A percentile compares a stretch with the other conserved stretches of the same genome.
These are phyloP conservation scores for Phenoliferia sp. DNA, from an alignment of 1,284 basidiomycete species.

Conservation along the genomic window DNA sequence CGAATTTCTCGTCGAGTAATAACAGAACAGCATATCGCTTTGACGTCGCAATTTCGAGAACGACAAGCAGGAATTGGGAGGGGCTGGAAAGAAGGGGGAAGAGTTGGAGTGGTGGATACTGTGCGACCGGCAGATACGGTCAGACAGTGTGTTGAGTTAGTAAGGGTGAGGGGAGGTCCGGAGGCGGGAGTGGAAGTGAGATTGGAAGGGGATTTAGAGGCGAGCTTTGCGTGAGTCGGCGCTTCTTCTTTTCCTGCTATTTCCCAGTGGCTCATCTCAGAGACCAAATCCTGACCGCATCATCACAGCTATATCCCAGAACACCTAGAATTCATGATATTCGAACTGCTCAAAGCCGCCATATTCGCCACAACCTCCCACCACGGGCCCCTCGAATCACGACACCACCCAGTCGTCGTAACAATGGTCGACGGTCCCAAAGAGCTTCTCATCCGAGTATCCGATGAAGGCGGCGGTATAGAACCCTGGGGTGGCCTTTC, in stretches of 20 bases:
- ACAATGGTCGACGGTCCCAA: conserved; percentile 69
- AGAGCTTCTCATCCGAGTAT: conserved; percentile 71
- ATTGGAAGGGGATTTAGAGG: conserved; percentile 46
- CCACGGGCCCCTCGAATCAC: conserved; percentile 21
- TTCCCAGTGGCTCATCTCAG: background rate
- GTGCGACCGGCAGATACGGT: conserved; percentile 65
- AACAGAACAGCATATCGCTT: conserved; percentile 80
- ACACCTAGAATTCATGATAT: conserved; percentile 82
- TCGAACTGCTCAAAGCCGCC: conserved; percentile 79
- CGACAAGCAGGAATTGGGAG: conserved; percentile 46
- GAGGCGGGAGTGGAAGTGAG: conserved; percentile 67
- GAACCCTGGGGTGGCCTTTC: conserved; percentile 31
- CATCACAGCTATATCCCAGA: conserved; percentile 62
- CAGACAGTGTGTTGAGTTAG: conserved; percentile 59
- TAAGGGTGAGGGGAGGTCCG: conserved; percentile 56
- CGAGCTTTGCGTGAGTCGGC: conserved; percentile 60
- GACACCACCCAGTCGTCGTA: conserved; percentile 58
- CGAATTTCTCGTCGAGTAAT: conserved; percentile 83
- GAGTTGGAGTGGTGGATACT: conserved; percentile 78
- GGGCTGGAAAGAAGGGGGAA: conserved; percentile 2
- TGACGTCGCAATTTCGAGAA: conserved; percentile 58
- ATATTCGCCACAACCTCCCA: conserved; percentile 26
- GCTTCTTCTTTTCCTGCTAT: background rate
- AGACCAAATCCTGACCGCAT: background rate
- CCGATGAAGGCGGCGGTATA: conserved; percentile 56